Evolutionary conservation across 1,139 yeast species (phyloP).

Genomic region (Eremothecium sinecaudum): DNA sequence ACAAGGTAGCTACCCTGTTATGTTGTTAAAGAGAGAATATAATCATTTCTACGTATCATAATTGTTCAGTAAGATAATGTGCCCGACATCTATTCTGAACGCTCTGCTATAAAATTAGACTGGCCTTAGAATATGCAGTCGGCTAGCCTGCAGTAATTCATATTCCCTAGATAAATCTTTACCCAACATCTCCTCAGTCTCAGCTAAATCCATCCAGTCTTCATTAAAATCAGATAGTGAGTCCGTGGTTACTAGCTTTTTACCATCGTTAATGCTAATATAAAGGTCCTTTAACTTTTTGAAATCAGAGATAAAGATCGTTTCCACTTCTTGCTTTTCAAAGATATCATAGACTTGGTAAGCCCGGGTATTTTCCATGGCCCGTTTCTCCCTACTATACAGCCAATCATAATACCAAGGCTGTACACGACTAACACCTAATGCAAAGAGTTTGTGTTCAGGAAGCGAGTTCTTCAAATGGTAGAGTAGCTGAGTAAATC

Average conservation of each 20-base stretch:
- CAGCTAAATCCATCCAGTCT: slow-evolving; percentile 18
- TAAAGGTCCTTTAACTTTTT: slow-evolving; percentile 18
- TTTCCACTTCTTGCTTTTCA: slow-evolving; percentile 6
- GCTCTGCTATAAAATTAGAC: too few species aligned
- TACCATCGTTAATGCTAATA: slow-evolving; percentile 14
- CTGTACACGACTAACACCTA: slow-evolving; percentile 18
- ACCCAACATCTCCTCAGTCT: slow-evolving; percentile 6
- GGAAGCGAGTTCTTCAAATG: slow-evolving; percentile 19
- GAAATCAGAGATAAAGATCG: slow-evolving; percentile 19
- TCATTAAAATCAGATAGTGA: slow-evolving; percentile 18
- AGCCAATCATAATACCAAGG: slow-evolving; percentile 9
- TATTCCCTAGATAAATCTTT: slow-evolving; percentile 1
- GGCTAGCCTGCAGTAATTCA: slow-evolving; percentile 1
- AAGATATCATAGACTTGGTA: slow-evolving; percentile 5
- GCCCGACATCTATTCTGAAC: too few species aligned
- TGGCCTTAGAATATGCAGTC: not conserved
- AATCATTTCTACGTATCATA: too few species aligned
- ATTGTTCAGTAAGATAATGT: too few species aligned
- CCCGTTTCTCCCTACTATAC: slow-evolving; percentile 7
- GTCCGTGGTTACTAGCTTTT: slow-evolving; percentile 16
- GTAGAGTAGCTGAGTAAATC: slow-evolving; percentile 22
- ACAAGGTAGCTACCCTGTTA: too few species aligned
- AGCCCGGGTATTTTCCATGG: slow-evolving; percentile 7
- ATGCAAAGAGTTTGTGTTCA: slow-evolving; percentile 22
- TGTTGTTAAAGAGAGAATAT: too few species aligned